phyloP scores from a whole-genome alignment of 371 early-diverging fungal species.

The Mortierella sp. region DNA sequence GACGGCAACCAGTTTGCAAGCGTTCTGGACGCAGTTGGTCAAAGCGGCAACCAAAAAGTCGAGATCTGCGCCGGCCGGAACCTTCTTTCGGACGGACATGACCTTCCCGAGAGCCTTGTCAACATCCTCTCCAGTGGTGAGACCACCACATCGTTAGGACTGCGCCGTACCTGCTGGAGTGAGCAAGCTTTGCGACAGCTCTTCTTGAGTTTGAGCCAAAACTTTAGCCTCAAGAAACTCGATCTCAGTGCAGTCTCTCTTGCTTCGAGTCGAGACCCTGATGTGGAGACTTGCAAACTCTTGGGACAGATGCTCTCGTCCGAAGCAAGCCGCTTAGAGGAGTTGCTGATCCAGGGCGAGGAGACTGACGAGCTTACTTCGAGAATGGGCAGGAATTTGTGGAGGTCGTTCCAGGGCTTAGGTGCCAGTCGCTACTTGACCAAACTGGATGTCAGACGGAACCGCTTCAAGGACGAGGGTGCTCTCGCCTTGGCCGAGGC shows the following conservation, averaged over 20 bases:
- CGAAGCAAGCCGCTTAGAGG: slow-evolving; percentile 44
- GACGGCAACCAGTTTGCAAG: slow-evolving; percentile 51
- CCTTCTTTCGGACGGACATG: slow-evolving; percentile 47
- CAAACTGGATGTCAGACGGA: slow-evolving; percentile 52
- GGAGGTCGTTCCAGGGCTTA: slow-evolving; percentile 52
- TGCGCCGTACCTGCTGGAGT: slow-evolving; percentile 56
- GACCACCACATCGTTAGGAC: slow-evolving; percentile 40
- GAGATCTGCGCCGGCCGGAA: slow-evolving; percentile 48
- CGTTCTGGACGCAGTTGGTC: slow-evolving; percentile 49
- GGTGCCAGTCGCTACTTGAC: slow-evolving; percentile 47
- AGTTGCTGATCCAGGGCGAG: slow-evolving; percentile 45
- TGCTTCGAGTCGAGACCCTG: slow-evolving; percentile 53
- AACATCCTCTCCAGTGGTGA: slow-evolving; percentile 39
- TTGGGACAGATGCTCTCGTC: slow-evolving; percentile 52
- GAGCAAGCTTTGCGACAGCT: slow-evolving; percentile 51
- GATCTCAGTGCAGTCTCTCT: slow-evolving; percentile 45
- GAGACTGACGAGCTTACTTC: slow-evolving; percentile 46
- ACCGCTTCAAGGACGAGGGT: slow-evolving; percentile 55
- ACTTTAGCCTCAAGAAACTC: slow-evolving; percentile 46
- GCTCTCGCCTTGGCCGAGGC: slow-evolving; percentile 53
- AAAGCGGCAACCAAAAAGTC: slow-evolving; percentile 38
- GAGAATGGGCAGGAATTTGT: slow-evolving; percentile 51
- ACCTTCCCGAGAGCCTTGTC: slow-evolving; percentile 44
- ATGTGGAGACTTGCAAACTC: slow-evolving; percentile 55
- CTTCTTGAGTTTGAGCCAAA: slow-evolving; percentile 43